These are phyloP conservation scores for Pyricularia pennisetigena DNA, from an alignment of 2,329 filamentous ascomycete genomes.

Conservation along the genomic window DNA sequence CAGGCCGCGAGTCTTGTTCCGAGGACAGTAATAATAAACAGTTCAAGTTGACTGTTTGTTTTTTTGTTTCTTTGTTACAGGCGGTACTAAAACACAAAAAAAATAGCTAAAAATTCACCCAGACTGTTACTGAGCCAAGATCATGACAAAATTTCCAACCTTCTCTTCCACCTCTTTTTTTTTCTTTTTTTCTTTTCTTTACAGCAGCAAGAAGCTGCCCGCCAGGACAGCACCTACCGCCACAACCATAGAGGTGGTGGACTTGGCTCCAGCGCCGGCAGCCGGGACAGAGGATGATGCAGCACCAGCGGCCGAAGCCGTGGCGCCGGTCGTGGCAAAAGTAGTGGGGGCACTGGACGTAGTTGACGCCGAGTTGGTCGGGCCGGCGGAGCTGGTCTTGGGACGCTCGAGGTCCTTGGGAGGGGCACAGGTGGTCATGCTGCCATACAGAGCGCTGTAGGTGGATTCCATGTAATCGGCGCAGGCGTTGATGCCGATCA, in stretches of 20 bases:
- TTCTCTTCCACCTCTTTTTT: background rate
- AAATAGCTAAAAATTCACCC: background rate
- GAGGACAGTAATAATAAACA: background rate
- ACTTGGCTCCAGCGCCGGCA: background rate
- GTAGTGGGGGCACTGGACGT: background rate
- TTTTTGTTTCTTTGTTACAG: background rate
- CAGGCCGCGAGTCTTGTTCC: background rate
- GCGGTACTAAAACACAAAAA: background rate
- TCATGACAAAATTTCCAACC: background rate
- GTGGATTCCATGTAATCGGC: background rate
- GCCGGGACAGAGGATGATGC: background rate
- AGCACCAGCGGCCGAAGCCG: background rate
- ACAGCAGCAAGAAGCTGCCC: background rate
- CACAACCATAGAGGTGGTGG: background rate
- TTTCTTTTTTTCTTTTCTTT: no score
- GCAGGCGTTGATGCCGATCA: background rate
- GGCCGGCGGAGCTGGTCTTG: background rate
- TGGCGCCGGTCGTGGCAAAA: background rate
- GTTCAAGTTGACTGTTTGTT: background rate
- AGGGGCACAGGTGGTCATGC: background rate
- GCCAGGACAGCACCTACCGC: background rate
- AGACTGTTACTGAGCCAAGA: background rate
- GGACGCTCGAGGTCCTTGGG: background rate
- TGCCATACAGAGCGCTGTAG: background rate
- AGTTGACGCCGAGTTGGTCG: background rate